Conservation (phyloP, 192 early-diverging fungal species). For the Funneliformis geosporum region DNA sequence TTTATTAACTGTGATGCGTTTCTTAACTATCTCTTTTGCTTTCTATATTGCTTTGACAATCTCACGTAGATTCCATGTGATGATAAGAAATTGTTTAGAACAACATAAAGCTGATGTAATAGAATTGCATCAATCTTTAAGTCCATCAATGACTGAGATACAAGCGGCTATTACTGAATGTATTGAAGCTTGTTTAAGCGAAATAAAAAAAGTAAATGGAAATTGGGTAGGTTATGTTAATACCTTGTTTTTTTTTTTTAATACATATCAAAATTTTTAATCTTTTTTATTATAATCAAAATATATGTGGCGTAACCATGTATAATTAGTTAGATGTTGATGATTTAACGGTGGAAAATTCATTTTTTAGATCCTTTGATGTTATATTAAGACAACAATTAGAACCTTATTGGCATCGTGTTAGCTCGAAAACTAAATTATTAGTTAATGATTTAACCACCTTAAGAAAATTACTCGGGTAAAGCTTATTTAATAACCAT, state of each 20-base stretch:
- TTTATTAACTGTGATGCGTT: slow-evolving; percentile 5
- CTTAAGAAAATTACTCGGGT: slow-evolving; percentile 69
- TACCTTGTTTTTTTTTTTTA: not conserved
- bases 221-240: not conserved
- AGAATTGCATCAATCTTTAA: slow-evolving; percentile 78
- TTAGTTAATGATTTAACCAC: slow-evolving; percentile 74
- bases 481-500: not conserved
- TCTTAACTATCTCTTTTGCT: not conserved
- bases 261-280: no score
- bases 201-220: slow-evolving; percentile 67
- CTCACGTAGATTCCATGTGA: slow-evolving; percentile 63
- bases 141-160: slow-evolving; percentile 77
- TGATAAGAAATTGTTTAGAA: slow-evolving; percentile 59
- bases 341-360: slow-evolving; percentile 85
- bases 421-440: slow-evolving; percentile 70
- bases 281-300: no score
- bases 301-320: not conserved
- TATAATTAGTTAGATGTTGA: slow-evolving; percentile 67
- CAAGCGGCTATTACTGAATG: slow-evolving; percentile 78
- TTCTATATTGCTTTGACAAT: not conserved
- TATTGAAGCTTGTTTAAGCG: slow-evolving; percentile 60
- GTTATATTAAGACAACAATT: slow-evolving; percentile 71
- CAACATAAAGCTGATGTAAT: slow-evolving; percentile 58
- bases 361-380: slow-evolving; percentile 87
- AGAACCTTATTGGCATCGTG: slow-evolving; percentile 85